Evolutionary conservation across 371 early-diverging fungal species (phyloP).

Genomic region (Amoeboaphelidium occidentale): DNA sequence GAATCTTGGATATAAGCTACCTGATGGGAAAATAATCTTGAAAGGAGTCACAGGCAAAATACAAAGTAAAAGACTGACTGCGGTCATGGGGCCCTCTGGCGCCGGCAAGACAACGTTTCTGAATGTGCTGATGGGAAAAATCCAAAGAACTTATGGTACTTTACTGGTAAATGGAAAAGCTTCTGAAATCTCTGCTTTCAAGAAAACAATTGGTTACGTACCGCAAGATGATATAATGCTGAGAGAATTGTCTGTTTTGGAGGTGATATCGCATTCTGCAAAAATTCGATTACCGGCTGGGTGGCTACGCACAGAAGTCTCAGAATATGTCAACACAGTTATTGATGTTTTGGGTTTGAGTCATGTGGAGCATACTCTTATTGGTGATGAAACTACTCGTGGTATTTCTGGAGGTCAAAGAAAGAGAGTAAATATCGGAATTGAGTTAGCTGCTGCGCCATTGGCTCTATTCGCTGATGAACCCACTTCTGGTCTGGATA

Average conservation of each 20-base stretch:
- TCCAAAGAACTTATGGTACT: slow-evolving; percentile 12
- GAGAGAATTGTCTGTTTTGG: background rate
- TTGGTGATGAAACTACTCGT: slow-evolving; percentile 1
- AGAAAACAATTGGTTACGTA: slow-evolving; percentile 17
- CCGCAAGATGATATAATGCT: slow-evolving; percentile 5
- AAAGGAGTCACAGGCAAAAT: background rate
- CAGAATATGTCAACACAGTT: background rate
- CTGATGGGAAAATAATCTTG: background rate
- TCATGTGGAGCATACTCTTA: background rate
- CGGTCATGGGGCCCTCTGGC: slow-evolving; percentile 26
- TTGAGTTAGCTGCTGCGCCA: slow-evolving; percentile 7
- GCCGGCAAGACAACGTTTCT: slow-evolving; percentile 25
- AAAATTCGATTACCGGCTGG: background rate
- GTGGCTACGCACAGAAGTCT: background rate
- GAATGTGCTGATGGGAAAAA: slow-evolving; percentile 17
- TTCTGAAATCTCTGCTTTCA: slow-evolving; percentile 16
- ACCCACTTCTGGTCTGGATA: slow-evolving; percentile 16
- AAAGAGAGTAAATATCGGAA: slow-evolving; percentile 12
- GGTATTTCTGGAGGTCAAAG: slow-evolving; percentile 9
- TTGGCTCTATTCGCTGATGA: slow-evolving; percentile 10
- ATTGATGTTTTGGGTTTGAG: background rate
- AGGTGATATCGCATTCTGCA: background rate
- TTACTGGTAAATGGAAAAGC: slow-evolving; percentile 14
- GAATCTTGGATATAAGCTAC: background rate
- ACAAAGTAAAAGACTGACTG: slow-evolving; percentile 2